These are phyloP conservation scores for Scheffersomyces cryptocercus DNA, from an alignment of 1,139 yeast genomes.

Conservation along the genomic window DNA sequence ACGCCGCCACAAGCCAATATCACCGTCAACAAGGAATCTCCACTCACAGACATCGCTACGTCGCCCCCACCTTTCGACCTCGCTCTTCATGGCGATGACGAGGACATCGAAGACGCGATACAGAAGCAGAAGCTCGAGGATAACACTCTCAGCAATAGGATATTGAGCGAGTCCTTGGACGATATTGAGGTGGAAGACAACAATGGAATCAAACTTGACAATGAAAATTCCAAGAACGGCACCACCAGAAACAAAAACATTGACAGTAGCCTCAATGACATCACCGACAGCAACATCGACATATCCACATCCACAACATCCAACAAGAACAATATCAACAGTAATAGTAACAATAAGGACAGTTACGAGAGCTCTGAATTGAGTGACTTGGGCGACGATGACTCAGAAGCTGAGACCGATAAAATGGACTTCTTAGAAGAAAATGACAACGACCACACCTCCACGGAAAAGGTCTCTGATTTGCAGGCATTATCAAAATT, in stretches of 20 bases:
- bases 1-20: constrained; percentile 2
- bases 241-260: constrained; percentile 3
- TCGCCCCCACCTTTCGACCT: constrained; percentile 41
- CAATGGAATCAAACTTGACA: not conserved
- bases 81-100: constrained; percentile 12
- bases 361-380: constrained; percentile 47
- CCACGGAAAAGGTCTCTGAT: constrained; percentile 34
- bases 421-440: constrained; percentile 60
- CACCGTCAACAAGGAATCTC: constrained; percentile 27
- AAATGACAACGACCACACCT: constrained; percentile 15
- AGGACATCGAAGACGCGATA: constrained; percentile 6
- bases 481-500: constrained; percentile 40
- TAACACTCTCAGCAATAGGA: constrained; percentile 3
- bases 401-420: constrained; percentile 81
- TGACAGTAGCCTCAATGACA: constrained; percentile 1
- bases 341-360: constrained; percentile 11
- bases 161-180: not conserved
- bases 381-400: constrained; percentile 63
- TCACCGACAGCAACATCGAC: not conserved
- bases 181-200: not conserved
- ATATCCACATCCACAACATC: constrained; percentile 2
- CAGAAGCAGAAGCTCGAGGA: not conserved
- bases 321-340: not conserved
- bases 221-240: constrained; percentile 14
- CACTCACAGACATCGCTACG: constrained; percentile 42